These are phyloP conservation scores for Talaromyces sp. DNA, from an alignment of 2,329 filamentous ascomycete genomes.

Conservation along the genomic window DNA sequence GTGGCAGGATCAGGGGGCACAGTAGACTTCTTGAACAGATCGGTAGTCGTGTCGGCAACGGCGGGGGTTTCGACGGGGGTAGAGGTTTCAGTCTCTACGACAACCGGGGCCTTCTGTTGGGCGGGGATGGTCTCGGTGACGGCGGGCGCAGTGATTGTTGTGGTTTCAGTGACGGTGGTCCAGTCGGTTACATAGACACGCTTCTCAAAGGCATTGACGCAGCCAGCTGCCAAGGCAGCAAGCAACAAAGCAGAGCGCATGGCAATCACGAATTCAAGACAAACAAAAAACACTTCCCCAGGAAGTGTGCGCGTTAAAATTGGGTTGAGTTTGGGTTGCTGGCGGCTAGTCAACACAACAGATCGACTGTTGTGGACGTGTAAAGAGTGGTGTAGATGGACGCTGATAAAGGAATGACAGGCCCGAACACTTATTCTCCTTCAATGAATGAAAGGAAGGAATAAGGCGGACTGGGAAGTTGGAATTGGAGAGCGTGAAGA, in stretches of 20 bases:
- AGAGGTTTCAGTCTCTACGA: conserved; percentile 5
- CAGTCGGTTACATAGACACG: conserved; percentile 41
- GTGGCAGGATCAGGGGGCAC: conserved; percentile 10
- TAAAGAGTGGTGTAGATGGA: conserved; percentile 18
- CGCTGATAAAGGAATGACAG: conserved; percentile 37
- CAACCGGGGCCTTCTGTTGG: conserved; percentile 12
- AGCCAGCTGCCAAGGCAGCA: conserved; percentile 38
- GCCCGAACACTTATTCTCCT: conserved; percentile 27
- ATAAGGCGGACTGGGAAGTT: conserved; percentile 24
- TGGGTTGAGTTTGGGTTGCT: background rate
- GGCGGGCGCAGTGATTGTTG: conserved; percentile 34
- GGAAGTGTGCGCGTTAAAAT: conserved; percentile 29
- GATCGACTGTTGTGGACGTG: conserved; percentile 37
- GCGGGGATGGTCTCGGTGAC: conserved; percentile 26
- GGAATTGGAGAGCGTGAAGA: conserved; percentile 7
- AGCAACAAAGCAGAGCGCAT: conserved; percentile 42
- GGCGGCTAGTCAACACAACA: conserved; percentile 28
- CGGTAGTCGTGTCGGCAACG: conserved; percentile 9
- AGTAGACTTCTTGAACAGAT: conserved; percentile 19
- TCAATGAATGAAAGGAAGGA: conserved; percentile 34
- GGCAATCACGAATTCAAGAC: conserved; percentile 37
- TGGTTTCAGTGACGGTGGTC: conserved; percentile 40
- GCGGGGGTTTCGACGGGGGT: conserved; percentile 11
- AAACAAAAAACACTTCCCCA: conserved; percentile 37
- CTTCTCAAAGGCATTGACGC: conserved; percentile 39